Percentiles rank a stretch among this genome's conserved stretches.
These are phyloP conservation scores for Pestalotiopsis fici DNA, from an alignment of 2,329 filamentous ascomycete genomes.

Conservation along the genomic window DNA sequence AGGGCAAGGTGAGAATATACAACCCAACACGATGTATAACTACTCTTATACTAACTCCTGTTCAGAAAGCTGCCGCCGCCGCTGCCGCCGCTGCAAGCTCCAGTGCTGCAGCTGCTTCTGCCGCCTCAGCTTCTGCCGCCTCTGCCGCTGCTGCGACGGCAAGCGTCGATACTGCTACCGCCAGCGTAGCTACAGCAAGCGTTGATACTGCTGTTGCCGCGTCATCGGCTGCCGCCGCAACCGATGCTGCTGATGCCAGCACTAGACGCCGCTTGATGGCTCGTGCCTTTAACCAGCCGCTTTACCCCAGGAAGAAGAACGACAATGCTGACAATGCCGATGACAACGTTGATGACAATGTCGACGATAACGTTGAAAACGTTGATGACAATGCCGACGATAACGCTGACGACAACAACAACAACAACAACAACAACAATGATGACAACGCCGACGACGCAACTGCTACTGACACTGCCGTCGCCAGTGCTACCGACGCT, in stretches of 20 bases:
- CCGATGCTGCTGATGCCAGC: background rate
- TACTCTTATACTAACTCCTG: background rate
- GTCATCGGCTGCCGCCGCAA: background rate
- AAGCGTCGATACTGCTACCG: background rate
- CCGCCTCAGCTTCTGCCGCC: background rate
- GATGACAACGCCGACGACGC: background rate
- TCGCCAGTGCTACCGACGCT: background rate
- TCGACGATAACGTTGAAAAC: no score
- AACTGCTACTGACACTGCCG: background rate
- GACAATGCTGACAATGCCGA: no score
- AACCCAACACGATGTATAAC: no score
- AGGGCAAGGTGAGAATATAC: background rate
- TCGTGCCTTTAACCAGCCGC: background rate
- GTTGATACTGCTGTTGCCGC: background rate
- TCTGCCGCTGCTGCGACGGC: background rate
- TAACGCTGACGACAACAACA: background rate
- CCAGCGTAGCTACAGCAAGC: background rate
- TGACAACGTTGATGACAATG: background rate
- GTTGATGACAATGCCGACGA: background rate
- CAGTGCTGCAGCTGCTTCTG: background rate
- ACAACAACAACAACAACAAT: background rate
- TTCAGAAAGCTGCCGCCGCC: no score
- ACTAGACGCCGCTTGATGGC: background rate
- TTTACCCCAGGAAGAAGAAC: background rate
- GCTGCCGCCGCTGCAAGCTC: no score